A percentile compares a stretch with the other conserved stretches of the same genome.
These are phyloP conservation scores for Trichothecium roseum DNA, from an alignment of 2,329 filamentous ascomycete genomes.

Conservation along the genomic window DNA sequence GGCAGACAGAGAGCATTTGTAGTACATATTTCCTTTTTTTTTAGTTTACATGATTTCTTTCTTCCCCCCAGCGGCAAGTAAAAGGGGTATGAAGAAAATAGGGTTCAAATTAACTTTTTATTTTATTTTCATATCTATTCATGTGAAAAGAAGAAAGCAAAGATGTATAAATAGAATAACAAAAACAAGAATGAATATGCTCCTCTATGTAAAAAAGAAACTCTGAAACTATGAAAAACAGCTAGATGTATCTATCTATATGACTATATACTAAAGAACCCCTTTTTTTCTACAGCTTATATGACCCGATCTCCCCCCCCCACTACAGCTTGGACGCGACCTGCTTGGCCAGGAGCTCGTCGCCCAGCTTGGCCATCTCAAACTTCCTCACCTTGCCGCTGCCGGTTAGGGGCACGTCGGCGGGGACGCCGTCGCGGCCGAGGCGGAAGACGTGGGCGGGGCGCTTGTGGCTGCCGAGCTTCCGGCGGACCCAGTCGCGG, in stretches of 20 bases:
- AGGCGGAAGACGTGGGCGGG: conserved; percentile 70
- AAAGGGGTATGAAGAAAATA: too few species aligned
- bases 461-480: conserved; percentile 56
- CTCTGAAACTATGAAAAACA: too few species aligned
- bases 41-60: too few species aligned
- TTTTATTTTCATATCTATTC: too few species aligned
- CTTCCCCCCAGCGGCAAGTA: too few species aligned
- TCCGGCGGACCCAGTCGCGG: conserved; percentile 51
- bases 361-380: conserved; percentile 46
- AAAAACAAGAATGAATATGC: too few species aligned
- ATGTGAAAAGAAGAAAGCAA: too few species aligned
- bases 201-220: too few species aligned
- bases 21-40: neutral
- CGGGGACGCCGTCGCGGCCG: conserved; percentile 47
- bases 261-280: neutral
- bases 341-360: conserved; percentile 41
- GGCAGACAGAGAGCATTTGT: neutral
- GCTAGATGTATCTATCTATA: neutral
- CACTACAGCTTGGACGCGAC: conserved; percentile 33
- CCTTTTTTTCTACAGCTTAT: neutral
- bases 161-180: too few species aligned
- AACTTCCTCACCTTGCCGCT: conserved; percentile 64
- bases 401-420: conserved; percentile 52
- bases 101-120: too few species aligned
- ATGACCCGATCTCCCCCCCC: neutral